A percentile compares a stretch with the other conserved stretches of the same genome.
These are phyloP conservation scores for Geranium rotundifolium DNA, from an alignment of 345 rosid species.

Conservation along the genomic window DNA sequence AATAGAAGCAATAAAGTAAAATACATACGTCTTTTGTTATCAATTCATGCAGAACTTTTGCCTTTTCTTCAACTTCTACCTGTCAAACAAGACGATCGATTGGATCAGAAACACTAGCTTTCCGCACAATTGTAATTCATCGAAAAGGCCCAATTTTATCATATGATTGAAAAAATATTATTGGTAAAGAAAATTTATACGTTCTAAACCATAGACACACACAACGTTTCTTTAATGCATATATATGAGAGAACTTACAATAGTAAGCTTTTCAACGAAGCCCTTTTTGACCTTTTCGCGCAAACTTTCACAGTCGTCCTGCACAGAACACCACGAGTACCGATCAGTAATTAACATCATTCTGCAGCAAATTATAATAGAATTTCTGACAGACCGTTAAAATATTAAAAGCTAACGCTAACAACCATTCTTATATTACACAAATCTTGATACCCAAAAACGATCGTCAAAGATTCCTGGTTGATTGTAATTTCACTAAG, in stretches of 20 bases:
- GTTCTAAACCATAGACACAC: no score
- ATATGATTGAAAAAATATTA: neutral
- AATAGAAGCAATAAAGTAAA: neutral
- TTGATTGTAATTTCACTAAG: neutral
- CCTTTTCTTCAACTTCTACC: conserved; percentile 40
- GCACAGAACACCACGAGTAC: conserved; percentile 3
- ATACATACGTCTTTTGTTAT: conserved; percentile 35
- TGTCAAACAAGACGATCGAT: conserved; percentile 13
- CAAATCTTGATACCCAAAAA: neutral
- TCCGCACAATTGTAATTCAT: neutral
- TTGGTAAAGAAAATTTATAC: no score
- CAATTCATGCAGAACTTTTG: conserved; percentile 35
- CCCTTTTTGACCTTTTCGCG: conserved; percentile 24
- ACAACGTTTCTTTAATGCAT: no score
- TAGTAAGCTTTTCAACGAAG: conserved; percentile 19
- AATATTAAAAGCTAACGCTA: no score
- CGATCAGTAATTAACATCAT: neutral
- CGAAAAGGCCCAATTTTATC: neutral
- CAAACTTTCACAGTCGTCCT: conserved; percentile 55
- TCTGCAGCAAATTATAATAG: neutral
- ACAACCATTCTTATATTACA: no score
- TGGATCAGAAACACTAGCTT: neutral
- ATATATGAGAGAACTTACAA: conserved; percentile 20
- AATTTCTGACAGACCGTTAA: neutral
- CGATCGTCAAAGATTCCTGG: neutral